A percentile compares a stretch with the other conserved stretches of the same genome.
phyloP scores from a whole-genome alignment of 2,329 filamentous ascomycete genomes.

The Leptographium wingfieldii region DNA sequence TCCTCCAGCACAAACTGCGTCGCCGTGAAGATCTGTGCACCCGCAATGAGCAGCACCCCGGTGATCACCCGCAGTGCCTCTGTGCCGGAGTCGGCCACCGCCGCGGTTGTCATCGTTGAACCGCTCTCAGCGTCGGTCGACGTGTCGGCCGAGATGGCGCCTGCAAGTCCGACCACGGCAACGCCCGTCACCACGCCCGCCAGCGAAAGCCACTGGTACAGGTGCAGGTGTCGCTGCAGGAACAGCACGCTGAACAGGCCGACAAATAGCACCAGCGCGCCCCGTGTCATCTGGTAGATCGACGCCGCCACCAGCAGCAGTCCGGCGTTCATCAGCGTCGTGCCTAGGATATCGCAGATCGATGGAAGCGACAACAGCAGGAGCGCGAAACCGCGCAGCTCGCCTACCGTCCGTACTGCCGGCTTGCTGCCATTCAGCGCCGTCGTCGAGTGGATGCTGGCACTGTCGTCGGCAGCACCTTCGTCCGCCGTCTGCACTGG shows the following conservation, averaged over 20 bases:
- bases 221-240: constrained; percentile 60
- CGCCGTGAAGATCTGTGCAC: constrained; percentile 91
- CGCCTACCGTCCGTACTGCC: constrained; percentile 19
- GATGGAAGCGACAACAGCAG: constrained; percentile 71
- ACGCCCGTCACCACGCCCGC: constrained; percentile 81
- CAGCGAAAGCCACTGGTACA: constrained; percentile 90
- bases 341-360: constrained; percentile 87
- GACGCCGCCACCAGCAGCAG: constrained; percentile 87
- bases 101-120: constrained; percentile 1
- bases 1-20: constrained; percentile 95
- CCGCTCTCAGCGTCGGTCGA: constrained; percentile 18
- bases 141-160: constrained; percentile 63
- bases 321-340: constrained; percentile 94
- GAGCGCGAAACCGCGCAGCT: constrained; percentile 58
- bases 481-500: constrained; percentile 40
- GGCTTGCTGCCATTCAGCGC: constrained; percentile 28
- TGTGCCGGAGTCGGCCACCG: constrained; percentile 24
- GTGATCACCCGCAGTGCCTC: constrained; percentile 57
- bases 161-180: constrained; percentile 77
- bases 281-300: constrained; percentile 98
- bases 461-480: constrained; percentile 33
- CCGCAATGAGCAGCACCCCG: constrained; percentile 81
- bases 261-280: constrained; percentile 88
- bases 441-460: constrained; percentile 29
- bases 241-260: constrained; percentile 92